phyloP scores from a whole-genome alignment of 352 stramenopile species.

The Phytophthora fragariae region DNA sequence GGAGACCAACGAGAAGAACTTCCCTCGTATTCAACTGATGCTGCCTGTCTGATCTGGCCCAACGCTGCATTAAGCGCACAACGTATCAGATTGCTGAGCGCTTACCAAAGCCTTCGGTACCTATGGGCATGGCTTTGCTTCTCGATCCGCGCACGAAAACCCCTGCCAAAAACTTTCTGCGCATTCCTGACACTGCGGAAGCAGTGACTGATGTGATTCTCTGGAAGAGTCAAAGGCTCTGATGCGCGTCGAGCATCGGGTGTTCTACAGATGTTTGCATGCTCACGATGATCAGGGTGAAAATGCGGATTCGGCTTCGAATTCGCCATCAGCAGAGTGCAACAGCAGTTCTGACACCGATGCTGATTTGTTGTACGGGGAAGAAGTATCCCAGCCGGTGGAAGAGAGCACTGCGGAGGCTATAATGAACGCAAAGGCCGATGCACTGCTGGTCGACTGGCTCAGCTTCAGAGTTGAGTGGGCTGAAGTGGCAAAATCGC shows the following conservation, averaged over 20 bases:
- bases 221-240: neutral
- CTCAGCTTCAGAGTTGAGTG: no score
- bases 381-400: no score
- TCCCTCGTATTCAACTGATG: neutral
- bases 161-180: neutral
- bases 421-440: no score
- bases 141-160: neutral
- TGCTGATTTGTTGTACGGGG: no score
- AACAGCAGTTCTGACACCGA: no score
- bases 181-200: neutral
- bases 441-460: no score
- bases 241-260: neutral
- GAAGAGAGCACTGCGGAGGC: no score
- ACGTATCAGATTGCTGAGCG: conserved; percentile 1
- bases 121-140: conserved; percentile 7
- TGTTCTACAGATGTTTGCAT: no score
- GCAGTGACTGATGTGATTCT: neutral
- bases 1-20: neutral
- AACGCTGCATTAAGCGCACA: neutral
- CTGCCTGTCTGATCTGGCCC: neutral
- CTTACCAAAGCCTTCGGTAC: neutral
- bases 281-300: no score
- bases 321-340: no score
- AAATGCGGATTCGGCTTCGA: no score
- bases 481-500: no score